Evolutionary conservation across 1,284 basidiomycete genomes (phyloP), one percentile per base, ranked within the genome.

Genomic region (Pseudozyma sp.): DNA sequence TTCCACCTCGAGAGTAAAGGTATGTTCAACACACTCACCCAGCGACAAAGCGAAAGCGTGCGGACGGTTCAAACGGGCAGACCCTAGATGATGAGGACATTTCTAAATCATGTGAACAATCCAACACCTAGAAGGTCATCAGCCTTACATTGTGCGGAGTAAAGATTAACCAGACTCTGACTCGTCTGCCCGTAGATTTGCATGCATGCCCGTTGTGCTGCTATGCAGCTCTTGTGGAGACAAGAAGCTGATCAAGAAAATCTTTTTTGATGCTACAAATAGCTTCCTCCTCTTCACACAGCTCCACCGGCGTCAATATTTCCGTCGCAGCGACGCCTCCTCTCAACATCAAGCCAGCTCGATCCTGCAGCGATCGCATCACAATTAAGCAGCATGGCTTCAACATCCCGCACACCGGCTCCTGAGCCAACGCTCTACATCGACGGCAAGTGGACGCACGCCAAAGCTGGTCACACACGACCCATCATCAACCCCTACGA

Each of bases 391-490:
- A 76, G 74, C 42, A 76, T 76, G 74, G 62, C 69, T 38, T 76
- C 74, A 9, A 72, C 69, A n/a, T 76, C 65, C 25, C 53, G 43
- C 18, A 64, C 61, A 6, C 69, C 74, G 9, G 74, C 69, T 1
- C 65, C 74, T 10, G 62, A 72, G 59, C 83, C 83, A n/a, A 85
- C 83, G 34, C 75, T 85, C 21, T 84, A 70, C 66, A 84, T 85
- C 50, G 70, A 84, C 42, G 83, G 83, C 57, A 60, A 80, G 57
- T 85, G 83, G 83, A 58, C 59, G 21, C 66, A 77, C 43, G 67
- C 81, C 5, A 75, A 73, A 44, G 57, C 64, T 10, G 78, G 80
- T 35, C 59, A 79, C 52, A 78, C 76, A 13, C 71, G 83, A 39
- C 65, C 78, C 39, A 81, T 76, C 45, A 80, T 81, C 77, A 81